Evolutionary conservation across 2,329 filamentous ascomycete species (phyloP).

Genomic region (Hymenotorrendiella dingleyae): DNA sequence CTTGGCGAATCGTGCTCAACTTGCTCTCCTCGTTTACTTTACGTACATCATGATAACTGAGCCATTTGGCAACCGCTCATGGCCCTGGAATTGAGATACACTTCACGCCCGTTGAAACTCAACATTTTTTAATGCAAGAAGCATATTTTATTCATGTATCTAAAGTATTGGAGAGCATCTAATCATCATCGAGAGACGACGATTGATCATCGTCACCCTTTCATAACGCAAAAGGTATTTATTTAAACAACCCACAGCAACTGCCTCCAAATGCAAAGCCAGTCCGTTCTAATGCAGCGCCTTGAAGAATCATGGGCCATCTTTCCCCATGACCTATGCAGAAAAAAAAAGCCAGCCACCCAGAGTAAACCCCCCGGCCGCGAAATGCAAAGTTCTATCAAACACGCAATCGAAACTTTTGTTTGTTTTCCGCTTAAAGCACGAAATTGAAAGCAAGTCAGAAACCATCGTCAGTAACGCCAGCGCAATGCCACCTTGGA

Average conservation of each 20-base stretch:
- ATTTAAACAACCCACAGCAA: conserved; percentile 3
- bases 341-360: not conserved
- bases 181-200: too few relatives aligned
- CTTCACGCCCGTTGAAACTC: too few relatives aligned
- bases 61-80: too few relatives aligned
- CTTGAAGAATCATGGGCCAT: not conserved
- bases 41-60: too few relatives aligned
- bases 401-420: conserved; percentile 3
- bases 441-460: not conserved
- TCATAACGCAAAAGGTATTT: too few relatives aligned
- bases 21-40: too few relatives aligned
- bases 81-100: too few relatives aligned
- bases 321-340: not conserved
- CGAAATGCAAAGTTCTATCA: conserved; percentile 5
- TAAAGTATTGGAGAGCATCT: not conserved
- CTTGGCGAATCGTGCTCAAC: too few relatives aligned
- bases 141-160: not conserved
- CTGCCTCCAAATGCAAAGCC: conserved; percentile 3
- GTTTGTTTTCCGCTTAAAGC: not conserved
- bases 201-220: too few relatives aligned
- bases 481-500: conserved; percentile 20
- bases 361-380: not conserved
- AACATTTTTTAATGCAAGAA: too few relatives aligned
- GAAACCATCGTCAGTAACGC: conserved; percentile 5
- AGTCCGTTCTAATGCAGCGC: conserved; percentile 12